A percentile compares a stretch with the other conserved stretches of the same genome.
phyloP scores from a whole-genome alignment of 1,284 basidiomycete species.

The Athelia psychrophila region DNA sequence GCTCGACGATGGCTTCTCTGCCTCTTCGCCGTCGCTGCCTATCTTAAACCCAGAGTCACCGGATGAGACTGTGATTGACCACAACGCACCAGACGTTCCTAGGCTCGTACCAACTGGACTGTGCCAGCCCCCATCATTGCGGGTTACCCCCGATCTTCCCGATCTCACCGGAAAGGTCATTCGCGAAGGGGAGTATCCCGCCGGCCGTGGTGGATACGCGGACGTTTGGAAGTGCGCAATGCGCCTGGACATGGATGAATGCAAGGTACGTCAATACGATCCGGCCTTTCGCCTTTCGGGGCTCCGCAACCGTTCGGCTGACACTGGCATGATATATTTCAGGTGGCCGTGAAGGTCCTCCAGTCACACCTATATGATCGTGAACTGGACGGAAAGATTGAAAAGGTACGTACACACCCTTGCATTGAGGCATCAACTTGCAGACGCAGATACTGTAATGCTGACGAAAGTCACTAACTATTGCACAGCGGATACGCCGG shows the following conservation, averaged over 20 bases:
- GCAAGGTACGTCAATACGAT: neutral
- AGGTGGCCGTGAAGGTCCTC: neutral
- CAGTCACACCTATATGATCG: neutral
- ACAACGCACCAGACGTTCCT: neutral
- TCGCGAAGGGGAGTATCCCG: neutral
- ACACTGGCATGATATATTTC: neutral
- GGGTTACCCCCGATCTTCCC: neutral
- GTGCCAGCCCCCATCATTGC: neutral
- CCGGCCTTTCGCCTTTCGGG: no score
- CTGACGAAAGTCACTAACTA: no score
- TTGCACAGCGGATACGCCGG: conserved; percentile 17
- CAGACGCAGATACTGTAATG: neutral
- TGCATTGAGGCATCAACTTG: neutral
- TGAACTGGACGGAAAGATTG: neutral
- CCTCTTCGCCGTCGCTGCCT: no score
- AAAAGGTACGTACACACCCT: neutral
- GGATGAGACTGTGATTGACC: no score
- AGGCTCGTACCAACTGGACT: neutral
- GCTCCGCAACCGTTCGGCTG: no score
- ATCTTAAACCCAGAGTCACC: no score
- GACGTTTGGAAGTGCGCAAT: neutral
- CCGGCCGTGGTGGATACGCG: neutral
- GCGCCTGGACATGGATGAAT: neutral
- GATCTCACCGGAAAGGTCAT: neutral
- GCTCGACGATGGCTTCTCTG: no score